Percentiles rank a stretch among this genome's conserved stretches.
These are phyloP conservation scores for Telopea speciosissima DNA, from an alignment of 177 flowering plant species.

Conservation along the genomic window DNA sequence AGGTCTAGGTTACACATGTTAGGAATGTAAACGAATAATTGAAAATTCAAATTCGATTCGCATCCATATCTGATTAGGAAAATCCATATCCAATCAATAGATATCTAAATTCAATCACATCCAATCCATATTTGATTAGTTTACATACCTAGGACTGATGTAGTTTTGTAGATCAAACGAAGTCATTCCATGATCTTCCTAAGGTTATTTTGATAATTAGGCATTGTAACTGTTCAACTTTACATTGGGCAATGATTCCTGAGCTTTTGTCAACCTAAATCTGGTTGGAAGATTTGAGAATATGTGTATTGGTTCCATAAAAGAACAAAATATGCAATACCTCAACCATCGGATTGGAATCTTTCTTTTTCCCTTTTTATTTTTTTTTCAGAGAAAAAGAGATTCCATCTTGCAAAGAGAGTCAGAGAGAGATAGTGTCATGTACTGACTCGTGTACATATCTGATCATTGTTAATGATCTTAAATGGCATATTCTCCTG, in stretches of 20 bases:
- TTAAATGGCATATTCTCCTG: conserved; percentile 25
- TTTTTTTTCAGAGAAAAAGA: background rate
- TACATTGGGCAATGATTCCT: background rate
- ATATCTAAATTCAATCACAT: too few species aligned
- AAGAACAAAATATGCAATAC: background rate
- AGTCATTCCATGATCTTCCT: background rate
- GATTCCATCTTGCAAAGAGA: background rate
- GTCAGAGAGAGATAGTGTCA: background rate
- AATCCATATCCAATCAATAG: too few species aligned
- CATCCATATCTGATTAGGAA: too few species aligned
- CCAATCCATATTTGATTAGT: too few species aligned
- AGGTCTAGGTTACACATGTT: too few species aligned
- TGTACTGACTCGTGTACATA: background rate
- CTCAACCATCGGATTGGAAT: background rate
- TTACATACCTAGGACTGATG: too few species aligned
- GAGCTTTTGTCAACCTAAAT: background rate
- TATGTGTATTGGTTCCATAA: background rate
- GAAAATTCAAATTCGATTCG: too few species aligned
- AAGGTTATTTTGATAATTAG: background rate
- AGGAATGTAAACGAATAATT: too few species aligned
- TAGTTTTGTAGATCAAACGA: too few species aligned
- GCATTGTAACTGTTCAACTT: background rate
- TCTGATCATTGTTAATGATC: conserved; percentile 1
- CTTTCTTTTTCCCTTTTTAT: background rate
- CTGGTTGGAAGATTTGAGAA: background rate